Evolutionary conservation across 352 stramenopile species (phyloP).

Genomic region (Thraustochytrium striatum): DNA sequence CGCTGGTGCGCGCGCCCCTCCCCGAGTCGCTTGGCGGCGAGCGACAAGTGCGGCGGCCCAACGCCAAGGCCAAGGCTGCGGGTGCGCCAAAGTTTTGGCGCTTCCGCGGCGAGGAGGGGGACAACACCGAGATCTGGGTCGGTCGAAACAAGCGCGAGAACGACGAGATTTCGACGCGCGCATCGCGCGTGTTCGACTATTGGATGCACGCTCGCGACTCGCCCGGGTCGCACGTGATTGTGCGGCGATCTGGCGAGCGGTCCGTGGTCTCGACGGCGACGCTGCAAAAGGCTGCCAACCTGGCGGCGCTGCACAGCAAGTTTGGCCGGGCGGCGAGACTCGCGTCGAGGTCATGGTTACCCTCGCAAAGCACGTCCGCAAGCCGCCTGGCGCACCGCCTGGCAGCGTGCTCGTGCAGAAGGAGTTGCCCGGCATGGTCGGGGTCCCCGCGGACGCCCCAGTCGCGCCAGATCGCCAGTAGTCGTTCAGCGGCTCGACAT

Average conservation of each 20-base stretch:
- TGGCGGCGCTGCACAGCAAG: slow-evolving; percentile 67
- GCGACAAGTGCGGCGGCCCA: background rate
- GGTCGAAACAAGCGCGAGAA: slow-evolving; percentile 66
- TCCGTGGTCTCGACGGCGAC: slow-evolving; percentile 52
- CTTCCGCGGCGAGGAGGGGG: background rate
- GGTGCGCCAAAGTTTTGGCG: background rate
- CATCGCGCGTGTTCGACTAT: slow-evolving; percentile 61
- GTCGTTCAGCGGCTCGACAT: no score
- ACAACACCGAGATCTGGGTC: slow-evolving; percentile 59
- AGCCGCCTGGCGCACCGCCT: slow-evolving; percentile 62
- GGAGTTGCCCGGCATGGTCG: slow-evolving; percentile 60
- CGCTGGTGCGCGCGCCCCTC: no score
- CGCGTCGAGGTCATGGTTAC: slow-evolving; percentile 59
- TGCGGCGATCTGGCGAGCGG: no score
- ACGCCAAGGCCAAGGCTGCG: background rate
- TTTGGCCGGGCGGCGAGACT: slow-evolving; percentile 57
- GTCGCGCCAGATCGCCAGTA: background rate
- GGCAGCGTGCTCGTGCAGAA: slow-evolving; percentile 64
- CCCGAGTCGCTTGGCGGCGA: no score
- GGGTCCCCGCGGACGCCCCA: slow-evolving; percentile 52
- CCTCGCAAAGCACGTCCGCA: slow-evolving; percentile 65
- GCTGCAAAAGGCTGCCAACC: slow-evolving; percentile 63
- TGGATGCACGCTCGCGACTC: slow-evolving; percentile 65
- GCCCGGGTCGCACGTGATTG: slow-evolving; percentile 64
- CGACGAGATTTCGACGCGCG: slow-evolving; percentile 63